A percentile compares a stretch with the other conserved stretches of the same genome.
Evolutionary conservation across 805 yeast species (phyloP).

Genomic region (Teunomyces pallodes): DNA sequence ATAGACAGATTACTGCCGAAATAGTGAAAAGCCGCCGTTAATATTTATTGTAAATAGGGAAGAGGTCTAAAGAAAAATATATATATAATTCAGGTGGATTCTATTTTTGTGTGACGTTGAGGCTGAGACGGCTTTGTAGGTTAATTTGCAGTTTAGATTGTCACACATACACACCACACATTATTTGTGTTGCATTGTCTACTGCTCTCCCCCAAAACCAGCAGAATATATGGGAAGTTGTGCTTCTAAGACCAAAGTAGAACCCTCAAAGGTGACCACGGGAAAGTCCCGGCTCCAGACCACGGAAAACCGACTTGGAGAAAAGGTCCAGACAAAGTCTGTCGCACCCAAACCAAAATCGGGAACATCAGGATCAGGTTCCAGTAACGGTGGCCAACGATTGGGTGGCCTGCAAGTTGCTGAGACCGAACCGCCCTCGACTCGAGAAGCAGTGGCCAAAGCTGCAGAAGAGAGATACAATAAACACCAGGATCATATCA

Average conservation of each 20-base stretch:
- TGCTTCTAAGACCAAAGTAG: constrained; percentile 15
- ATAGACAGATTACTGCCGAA: constrained; percentile 17
- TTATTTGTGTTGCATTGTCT: neutral
- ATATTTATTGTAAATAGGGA: neutral
- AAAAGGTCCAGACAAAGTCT: no score
- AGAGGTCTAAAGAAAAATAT: neutral
- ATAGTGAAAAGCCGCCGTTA: constrained; percentile 10
- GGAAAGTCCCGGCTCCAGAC: neutral
- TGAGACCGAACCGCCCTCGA: neutral
- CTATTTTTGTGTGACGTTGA: neutral
- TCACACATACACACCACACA: neutral
- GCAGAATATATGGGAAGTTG: constrained; percentile 22
- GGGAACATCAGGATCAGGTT: neutral
- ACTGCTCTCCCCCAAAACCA: no score
- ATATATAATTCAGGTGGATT: neutral
- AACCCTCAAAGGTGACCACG: neutral
- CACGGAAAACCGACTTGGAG: neutral
- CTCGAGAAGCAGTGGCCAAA: constrained; percentile 33
- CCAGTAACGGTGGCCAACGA: neutral
- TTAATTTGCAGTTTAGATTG: neutral
- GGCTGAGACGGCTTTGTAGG: neutral
- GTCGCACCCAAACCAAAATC: neutral
- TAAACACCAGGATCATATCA: constrained; percentile 24
- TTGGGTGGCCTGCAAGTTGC: neutral
- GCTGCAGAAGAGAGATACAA: constrained; percentile 39